Evolutionary conservation across 371 early-diverging fungal species (phyloP), one percentile per base, ranked within the genome.

Genomic region (Haplosporangium sp.): DNA sequence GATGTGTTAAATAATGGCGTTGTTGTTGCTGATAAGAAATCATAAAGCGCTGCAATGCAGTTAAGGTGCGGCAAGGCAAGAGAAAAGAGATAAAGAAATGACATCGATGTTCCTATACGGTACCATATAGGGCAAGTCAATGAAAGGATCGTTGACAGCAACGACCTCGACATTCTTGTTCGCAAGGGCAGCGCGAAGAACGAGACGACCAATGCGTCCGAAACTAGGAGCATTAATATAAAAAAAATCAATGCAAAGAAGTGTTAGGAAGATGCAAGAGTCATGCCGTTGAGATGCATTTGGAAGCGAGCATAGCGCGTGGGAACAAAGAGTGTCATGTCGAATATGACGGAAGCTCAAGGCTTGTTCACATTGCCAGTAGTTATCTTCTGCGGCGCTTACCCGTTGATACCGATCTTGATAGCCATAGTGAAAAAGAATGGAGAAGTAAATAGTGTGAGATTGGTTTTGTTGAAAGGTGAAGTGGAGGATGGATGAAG

Each of bases 121-220:
- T 81, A 88, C 94, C 94, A 98, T 96, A 92, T 99, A 98, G 61
- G 96, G 94, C 29, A 94, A 86, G 80, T 93, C 93, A 81, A 98
- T 93, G 93, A 98, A 96, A 61, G 99, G 99, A 84, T 99, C 99
- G 89, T 99, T 99, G 90, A 99, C 90, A 64, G 97, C 92, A 54
- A 95, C 94, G 63, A 99, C 97, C 67, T 94, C 83, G 66, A 98
- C 92, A 23, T 89, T 84, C 67, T 83, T 67, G 86, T 93, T 86
- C 70, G 88, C 82, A 42, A 95, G 86, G 53, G 96, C 86, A 69
- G 95, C 94, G 82, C 98, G 95, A 85, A 98, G 90, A 63, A 99
- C 98, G 71, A 98, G 91, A 85, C 99, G 99, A 67, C 99, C 99
- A 80, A 99, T 99, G 84, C 99, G 95, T 84, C 96, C 96, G 86